These are phyloP conservation scores for Gnaphalium uliginosum DNA, from an alignment of 129 eudicot genomes.

Conservation along the genomic window DNA sequence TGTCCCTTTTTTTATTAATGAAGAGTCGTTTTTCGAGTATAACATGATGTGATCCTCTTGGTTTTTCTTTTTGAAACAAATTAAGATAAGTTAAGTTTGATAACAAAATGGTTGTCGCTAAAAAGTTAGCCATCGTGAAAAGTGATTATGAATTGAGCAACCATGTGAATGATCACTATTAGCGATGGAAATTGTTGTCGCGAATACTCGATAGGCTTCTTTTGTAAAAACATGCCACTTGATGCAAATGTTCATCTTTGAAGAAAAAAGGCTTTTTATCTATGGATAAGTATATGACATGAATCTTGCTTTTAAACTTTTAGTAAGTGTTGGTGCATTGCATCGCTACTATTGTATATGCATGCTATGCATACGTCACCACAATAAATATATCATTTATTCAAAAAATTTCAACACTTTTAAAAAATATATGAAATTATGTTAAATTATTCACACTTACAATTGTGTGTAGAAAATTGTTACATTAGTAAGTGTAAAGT, in stretches of 20 bases:
- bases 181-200: neutral
- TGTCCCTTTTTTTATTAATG: neutral
- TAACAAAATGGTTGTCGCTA: neutral
- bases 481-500: no score
- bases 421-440: no score
- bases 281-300: conserved; percentile 5
- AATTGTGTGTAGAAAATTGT: no score
- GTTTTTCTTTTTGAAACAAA: conserved; percentile 8
- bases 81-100: neutral
- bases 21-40: neutral
- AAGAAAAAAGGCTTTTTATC: neutral
- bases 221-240: neutral
- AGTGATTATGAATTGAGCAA: neutral
- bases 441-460: no score
- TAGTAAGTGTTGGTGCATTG: neutral
- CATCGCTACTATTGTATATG: no score
- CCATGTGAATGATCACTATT: neutral
- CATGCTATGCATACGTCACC: no score
- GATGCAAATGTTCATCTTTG: neutral
- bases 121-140: neutral
- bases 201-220: neutral
- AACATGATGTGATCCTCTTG: conserved; percentile 1
- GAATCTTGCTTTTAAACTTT: conserved; percentile 2
- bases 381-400: no score
- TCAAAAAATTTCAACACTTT: no score